Evolutionary conservation across 73 alveolate genomes (phyloP), one percentile per base, ranked within the genome.

Genomic region (Uronychia setigera): DNA sequence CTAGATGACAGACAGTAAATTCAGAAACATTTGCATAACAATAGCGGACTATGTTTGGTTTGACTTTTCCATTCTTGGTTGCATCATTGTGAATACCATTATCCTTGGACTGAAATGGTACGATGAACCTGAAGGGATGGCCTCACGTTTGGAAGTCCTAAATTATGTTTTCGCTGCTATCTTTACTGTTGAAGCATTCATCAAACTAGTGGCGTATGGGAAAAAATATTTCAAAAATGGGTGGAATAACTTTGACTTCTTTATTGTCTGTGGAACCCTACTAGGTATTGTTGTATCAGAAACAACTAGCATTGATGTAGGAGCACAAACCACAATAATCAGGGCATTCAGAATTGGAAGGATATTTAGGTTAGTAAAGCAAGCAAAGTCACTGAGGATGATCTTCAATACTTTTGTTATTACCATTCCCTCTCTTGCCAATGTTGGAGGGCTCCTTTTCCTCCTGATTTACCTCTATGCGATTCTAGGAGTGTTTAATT

Each of bases 41-140:
- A 14, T 83, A 1, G 35, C 30, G 33, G 32, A 87, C 0, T 32
- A 80, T 30, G 80, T 33, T 25, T 1, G n/a, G 29, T 83, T 88
- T 58, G 91, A 88, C 31, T n/a, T 59, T 0, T 32, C 60, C 0
- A 90, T 90, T n/a, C 76, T 84, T 0, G 80, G 89, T 0, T 91
- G 92, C 78, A 93, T 96, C 32, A 82, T 95, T 67, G 77, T 90
- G 80, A 97, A 98, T 83, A 93, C 96, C 90, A 29, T 94, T 25
- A 88, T 93, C 11, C 91, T 96, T 97, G 98, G 97, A 31, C 35
- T 95, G 81, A 87, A 85, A 81, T 94, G 58, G 79, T 98, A 96
- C 78, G 95, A 94, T 57, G 67, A 83, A 77, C 60, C 94, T 60
- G 79, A 81, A 33, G 74, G 30, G 1, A 92, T 93, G 85, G 31